Conservation (phyloP, 768 basidiomycete genomes). For the Lactarius sp. region DNA sequence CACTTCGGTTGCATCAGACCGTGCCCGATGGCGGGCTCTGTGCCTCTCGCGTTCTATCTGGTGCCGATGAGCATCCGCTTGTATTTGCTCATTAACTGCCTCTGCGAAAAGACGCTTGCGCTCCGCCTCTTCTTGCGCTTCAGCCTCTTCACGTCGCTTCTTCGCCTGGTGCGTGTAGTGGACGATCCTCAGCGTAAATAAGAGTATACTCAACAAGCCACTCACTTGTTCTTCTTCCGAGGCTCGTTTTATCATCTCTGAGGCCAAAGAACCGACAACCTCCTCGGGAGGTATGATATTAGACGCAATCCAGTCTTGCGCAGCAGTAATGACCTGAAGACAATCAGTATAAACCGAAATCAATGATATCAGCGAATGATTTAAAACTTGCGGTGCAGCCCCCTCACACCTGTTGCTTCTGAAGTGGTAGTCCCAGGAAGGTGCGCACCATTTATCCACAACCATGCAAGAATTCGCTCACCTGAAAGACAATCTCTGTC, state of each 20-base stretch:
- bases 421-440: neutral
- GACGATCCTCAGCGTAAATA: neutral
- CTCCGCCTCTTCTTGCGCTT: conserved; percentile 45
- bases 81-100: conserved; percentile 61
- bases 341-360: neutral
- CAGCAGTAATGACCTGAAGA: conserved; percentile 55
- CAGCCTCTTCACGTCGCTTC: conserved; percentile 53
- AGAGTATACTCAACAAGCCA: conserved; percentile 12
- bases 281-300: conserved; percentile 55
- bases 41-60: conserved; percentile 49
- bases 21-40: conserved; percentile 56
- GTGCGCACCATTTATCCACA: neutral
- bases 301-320: conserved; percentile 65
- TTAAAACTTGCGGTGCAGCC: neutral
- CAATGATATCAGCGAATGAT: neutral
- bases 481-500: conserved; percentile 76
- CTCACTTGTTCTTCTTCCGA: conserved; percentile 61
- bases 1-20: conserved; percentile 67
- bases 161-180: conserved; percentile 16
- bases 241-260: conserved; percentile 73
- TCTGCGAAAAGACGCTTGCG: conserved; percentile 43
- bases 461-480: conserved; percentile 32
- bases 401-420: neutral
- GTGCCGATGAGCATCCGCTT: conserved; percentile 59
- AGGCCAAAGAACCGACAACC: conserved; percentile 64